Base-by-base conservation (phyloP, 148 eudicot genomes). In the Diospyros lotus region DNA sequence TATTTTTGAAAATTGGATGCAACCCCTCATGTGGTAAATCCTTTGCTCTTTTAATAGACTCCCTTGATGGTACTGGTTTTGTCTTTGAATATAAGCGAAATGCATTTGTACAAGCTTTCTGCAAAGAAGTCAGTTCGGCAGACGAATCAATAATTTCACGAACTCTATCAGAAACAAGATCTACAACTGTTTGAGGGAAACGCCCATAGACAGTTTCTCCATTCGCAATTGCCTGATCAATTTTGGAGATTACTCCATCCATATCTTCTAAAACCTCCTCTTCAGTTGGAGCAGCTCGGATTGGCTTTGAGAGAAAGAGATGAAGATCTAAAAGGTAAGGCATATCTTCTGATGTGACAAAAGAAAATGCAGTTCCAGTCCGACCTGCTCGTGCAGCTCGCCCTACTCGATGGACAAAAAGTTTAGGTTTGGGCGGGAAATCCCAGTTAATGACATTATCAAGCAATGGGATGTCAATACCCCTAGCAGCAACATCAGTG, bases 301-400 rank as follows among this genome's bases (percentile, higher is more conserved):
- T 81, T 60, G 94, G 96, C 77, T 88, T 90, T 9, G 99, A 95
- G 40, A 95, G 86, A 84, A 92, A 95, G 70, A 95, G 92, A 88
- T 95, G 97, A 81, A 95, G 93, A 84, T 95, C 99, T 64, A 95
- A 88, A 67, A 91, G 69, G 73, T 89, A 86, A 61, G 99, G 79
- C 87, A 95, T 82, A 73, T 95, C 96, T 59, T 90, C 97, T 73
- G 86, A 64, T 4, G 97, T 93, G 71, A 95, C 80, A 79, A 95
- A 87, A 61, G 99, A 95, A 86, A 79, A 95, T 10, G 99, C 92
- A 46, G 96, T 89, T 59, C 99, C 99, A 72, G 87, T 90, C 56
- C 97, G 93, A 77, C 99, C 99, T n/a, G 89, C 90, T 77, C 99
- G 83, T 39, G 94, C 97, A 82, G 89, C 97, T 81, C 97, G 84